phyloP scores from a whole-genome alignment of 2,329 filamentous ascomycete species.

The Xylariaceae sp. region DNA sequence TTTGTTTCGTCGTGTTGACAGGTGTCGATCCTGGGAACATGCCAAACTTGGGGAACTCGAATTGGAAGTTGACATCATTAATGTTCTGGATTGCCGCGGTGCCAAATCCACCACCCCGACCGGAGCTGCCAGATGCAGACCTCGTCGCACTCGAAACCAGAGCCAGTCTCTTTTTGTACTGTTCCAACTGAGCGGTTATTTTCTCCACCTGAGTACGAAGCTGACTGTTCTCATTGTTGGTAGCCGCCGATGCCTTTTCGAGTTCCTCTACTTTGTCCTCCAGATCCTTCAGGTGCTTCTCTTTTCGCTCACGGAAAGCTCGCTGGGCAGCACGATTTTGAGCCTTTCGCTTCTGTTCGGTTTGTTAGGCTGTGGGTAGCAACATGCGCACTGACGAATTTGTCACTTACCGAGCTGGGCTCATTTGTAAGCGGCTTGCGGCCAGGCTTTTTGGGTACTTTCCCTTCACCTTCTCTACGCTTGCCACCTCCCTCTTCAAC shows the following conservation, averaged over 20 bases:
- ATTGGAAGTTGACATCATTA: slow-evolving; percentile 80
- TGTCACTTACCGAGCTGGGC: slow-evolving; percentile 80
- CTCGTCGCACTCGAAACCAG: slow-evolving; percentile 43
- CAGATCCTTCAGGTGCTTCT: slow-evolving; percentile 82
- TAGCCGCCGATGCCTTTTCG: slow-evolving; percentile 77
- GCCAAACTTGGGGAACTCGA: slow-evolving; percentile 95
- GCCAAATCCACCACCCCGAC: slow-evolving; percentile 44
- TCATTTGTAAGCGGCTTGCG: slow-evolving; percentile 94
- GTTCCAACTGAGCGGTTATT: slow-evolving; percentile 77
- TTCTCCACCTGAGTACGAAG: slow-evolving; percentile 86
- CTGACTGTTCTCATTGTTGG: slow-evolving; percentile 81
- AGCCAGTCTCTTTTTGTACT: slow-evolving; percentile 85
- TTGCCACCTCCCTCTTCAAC: slow-evolving; percentile 52
- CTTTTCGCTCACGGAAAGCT: slow-evolving; percentile 91
- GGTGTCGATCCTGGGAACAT: slow-evolving; percentile 47
- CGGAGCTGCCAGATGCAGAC: slow-evolving; percentile 32
- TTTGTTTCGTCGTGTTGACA: slow-evolving; percentile 14
- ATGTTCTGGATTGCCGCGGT: slow-evolving; percentile 55
- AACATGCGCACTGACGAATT: slow-evolving; percentile 12
- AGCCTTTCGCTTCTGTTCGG: slow-evolving; percentile 80
- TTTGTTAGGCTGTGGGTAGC: slow-evolving; percentile 25
- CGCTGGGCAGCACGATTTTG: slow-evolving; percentile 91
- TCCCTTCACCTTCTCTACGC: slow-evolving; percentile 79
- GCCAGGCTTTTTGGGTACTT: slow-evolving; percentile 90
- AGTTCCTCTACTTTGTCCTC: slow-evolving; percentile 75